Evolutionary conservation across 75 land plant genomes (phyloP).

Genomic region (Selaginella tamariscina): DNA sequence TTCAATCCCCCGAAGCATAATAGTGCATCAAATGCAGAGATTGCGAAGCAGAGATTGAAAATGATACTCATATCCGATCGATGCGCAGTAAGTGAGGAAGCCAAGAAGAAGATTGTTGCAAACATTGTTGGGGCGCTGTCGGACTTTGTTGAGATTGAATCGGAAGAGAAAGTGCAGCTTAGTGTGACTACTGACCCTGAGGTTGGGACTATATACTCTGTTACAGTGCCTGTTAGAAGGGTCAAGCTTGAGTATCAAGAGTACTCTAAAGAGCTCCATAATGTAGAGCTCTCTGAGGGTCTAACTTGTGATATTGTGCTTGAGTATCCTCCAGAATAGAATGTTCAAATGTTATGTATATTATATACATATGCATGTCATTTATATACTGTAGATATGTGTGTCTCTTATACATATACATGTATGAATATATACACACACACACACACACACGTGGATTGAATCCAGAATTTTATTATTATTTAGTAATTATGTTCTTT

Average conservation of each 20-base stretch:
- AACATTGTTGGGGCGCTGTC: constrained; percentile 69
- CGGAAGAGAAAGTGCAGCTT: constrained; percentile 88
- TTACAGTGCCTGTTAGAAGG: constrained; percentile 82
- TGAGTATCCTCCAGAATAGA: too few relatives aligned
- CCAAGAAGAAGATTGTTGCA: constrained; percentile 65
- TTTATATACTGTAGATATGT: too few relatives aligned
- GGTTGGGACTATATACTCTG: constrained; percentile 86
- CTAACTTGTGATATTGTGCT: too few relatives aligned
- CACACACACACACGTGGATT: too few relatives aligned
- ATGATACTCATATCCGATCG: constrained; percentile 94
- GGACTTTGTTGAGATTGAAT: constrained; percentile 91
- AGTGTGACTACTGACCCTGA: constrained; percentile 71
- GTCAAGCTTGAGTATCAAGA: constrained; percentile 81
- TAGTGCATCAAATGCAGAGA: constrained; percentile 56
- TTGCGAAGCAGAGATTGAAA: constrained; percentile 82
- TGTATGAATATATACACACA: too few relatives aligned
- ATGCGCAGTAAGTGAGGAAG: constrained; percentile 87
- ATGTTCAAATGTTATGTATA: too few relatives aligned
- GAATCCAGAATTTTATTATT: too few relatives aligned
- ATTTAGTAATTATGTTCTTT: too few relatives aligned
- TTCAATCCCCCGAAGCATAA: constrained; percentile 46
- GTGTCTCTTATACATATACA: too few relatives aligned
- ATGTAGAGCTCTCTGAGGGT: constrained; percentile 18
- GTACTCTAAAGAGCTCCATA: constrained; percentile 15
- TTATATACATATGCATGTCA: too few relatives aligned